Conservation (phyloP, 1,139 yeast genomes). For the Pichiaceae sp. region DNA sequence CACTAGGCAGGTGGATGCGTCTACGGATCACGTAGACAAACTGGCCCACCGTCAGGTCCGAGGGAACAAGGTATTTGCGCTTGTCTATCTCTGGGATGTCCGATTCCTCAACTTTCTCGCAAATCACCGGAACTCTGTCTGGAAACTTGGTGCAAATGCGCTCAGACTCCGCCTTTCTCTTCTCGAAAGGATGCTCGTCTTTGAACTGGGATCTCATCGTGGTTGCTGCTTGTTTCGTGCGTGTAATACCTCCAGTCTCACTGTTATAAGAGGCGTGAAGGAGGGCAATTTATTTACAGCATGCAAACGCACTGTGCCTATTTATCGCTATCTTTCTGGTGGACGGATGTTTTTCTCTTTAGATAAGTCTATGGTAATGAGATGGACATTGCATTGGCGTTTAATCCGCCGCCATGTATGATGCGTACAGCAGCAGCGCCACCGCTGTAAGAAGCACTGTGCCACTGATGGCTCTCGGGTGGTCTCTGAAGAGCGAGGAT, state of each 20-base stretch:
- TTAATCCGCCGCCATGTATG: no score
- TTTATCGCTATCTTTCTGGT: no score
- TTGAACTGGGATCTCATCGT: constrained; percentile 83
- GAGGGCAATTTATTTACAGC: no score
- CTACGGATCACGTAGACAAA: constrained; percentile 95
- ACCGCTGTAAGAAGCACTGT: no score
- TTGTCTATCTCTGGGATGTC: constrained; percentile 95
- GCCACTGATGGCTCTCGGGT: no score
- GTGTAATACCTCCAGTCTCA: neutral
- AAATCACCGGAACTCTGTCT: constrained; percentile 92
- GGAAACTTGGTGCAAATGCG: constrained; percentile 84
- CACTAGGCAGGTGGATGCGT: constrained; percentile 91
- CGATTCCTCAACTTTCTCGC: constrained; percentile 95
- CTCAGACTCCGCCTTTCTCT: constrained; percentile 92
- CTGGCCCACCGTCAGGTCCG: constrained; percentile 94
- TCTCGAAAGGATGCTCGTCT: constrained; percentile 88
- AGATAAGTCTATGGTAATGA: no score
- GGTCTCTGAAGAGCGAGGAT: no score
- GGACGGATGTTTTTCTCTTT: no score
- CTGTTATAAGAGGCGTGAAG: no score
- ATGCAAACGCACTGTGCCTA: no score
- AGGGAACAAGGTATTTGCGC: constrained; percentile 93
- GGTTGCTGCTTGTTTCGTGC: neutral
- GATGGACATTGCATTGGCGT: no score
- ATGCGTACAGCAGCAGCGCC: no score